Evolutionary conservation across 2,329 filamentous ascomycete species (phyloP).

Genomic region (Aspergillus chevalieri): DNA sequence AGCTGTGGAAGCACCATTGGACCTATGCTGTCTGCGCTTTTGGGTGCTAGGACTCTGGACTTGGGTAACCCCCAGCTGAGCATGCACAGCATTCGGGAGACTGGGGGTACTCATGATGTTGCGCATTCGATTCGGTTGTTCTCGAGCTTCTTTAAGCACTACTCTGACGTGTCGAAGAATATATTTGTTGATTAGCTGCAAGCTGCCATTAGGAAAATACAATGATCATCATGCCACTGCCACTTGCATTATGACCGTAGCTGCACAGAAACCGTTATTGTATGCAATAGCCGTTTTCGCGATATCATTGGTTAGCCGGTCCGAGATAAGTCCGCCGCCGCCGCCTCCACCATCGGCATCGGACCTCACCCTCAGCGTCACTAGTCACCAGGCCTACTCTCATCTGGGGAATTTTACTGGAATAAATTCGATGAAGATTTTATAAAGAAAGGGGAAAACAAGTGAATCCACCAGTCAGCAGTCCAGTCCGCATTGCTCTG

Average conservation of each 20-base stretch:
- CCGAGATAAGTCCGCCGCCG: slow-evolving; percentile 16
- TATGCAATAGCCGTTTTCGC: background rate
- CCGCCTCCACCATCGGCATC: background rate
- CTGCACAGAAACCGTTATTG: background rate
- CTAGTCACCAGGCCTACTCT: background rate
- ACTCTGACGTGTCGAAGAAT: slow-evolving; percentile 72
- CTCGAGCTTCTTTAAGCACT: slow-evolving; percentile 77
- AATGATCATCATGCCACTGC: background rate
- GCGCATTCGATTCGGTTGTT: slow-evolving; percentile 81
- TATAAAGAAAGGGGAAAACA: background rate
- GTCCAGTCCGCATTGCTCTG: background rate
- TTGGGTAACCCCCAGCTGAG: slow-evolving; percentile 88
- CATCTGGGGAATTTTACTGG: too few relatives aligned
- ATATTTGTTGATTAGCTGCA: slow-evolving; percentile 69
- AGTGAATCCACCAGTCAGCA: too few relatives aligned
- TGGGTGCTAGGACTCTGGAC: slow-evolving; percentile 85
- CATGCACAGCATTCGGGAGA: slow-evolving; percentile 97
- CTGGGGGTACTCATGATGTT: slow-evolving; percentile 79
- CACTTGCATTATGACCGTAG: background rate
- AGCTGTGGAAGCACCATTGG: slow-evolving; percentile 94
- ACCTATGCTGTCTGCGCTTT: slow-evolving; percentile 82
- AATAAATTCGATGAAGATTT: background rate
- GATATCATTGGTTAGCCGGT: slow-evolving; percentile 5
- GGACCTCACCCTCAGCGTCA: background rate
- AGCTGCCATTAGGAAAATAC: background rate